Percentiles rank a stretch among this genome's conserved stretches.
phyloP scores from a whole-genome alignment of 352 stramenopile genomes.

The Phytophthora boehmeriae region DNA sequence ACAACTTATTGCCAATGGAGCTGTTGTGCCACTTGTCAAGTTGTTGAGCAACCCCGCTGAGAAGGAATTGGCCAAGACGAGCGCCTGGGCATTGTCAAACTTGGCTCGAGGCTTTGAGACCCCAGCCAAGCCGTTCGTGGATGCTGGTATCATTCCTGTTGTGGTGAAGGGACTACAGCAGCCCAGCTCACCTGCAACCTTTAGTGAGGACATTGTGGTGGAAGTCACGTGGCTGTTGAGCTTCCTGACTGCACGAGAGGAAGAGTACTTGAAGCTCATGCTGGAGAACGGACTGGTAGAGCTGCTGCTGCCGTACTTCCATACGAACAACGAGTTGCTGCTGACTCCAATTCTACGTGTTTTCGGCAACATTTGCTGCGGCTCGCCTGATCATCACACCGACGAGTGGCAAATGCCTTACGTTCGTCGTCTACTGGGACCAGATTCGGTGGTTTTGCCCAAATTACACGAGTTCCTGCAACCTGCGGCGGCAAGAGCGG shows the following conservation, averaged over 20 bases:
- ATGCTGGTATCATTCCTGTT: constrained; percentile 66
- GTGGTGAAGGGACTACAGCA: constrained; percentile 45
- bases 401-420: constrained; percentile 77
- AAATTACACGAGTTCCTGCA: constrained; percentile 69
- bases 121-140: constrained; percentile 76
- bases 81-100: constrained; percentile 84
- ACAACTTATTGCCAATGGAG: constrained; percentile 69
- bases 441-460: constrained; percentile 58
- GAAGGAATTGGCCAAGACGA: constrained; percentile 53
- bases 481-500: constrained; percentile 13
- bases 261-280: constrained; percentile 69
- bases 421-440: constrained; percentile 45
- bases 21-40: constrained; percentile 55
- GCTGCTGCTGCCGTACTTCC: constrained; percentile 65
- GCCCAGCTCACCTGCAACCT: constrained; percentile 28
- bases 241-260: constrained; percentile 85
- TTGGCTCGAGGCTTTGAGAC: constrained; percentile 80
- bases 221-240: constrained; percentile 88
- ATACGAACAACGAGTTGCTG: constrained; percentile 61
- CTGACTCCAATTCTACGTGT: constrained; percentile 79
- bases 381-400: constrained; percentile 68
- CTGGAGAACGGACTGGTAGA: constrained; percentile 63
- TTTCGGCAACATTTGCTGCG: constrained; percentile 82
- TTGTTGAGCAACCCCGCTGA: constrained; percentile 38
- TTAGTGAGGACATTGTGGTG: constrained; percentile 61